A percentile compares a stretch with the other conserved stretches of the same genome.
These are phyloP conservation scores for Colletotrichum siamense DNA, from an alignment of 2,329 filamentous ascomycete genomes.

Conservation along the genomic window DNA sequence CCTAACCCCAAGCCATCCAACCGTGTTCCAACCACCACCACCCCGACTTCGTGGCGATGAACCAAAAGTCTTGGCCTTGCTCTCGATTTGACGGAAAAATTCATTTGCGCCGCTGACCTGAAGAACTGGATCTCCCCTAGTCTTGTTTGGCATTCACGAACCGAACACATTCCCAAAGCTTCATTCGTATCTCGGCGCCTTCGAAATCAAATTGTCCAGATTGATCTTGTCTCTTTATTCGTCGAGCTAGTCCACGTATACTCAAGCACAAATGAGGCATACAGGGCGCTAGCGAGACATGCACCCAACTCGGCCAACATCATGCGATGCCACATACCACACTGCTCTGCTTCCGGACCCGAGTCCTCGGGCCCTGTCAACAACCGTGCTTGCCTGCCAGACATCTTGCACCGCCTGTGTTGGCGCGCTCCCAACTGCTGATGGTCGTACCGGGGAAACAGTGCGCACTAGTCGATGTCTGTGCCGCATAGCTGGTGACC, in stretches of 20 bases:
- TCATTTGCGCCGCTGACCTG: slow-evolving; percentile 12
- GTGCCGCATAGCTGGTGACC: background rate
- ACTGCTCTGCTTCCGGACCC: slow-evolving; percentile 3
- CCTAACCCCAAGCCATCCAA: background rate
- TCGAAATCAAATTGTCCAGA: background rate
- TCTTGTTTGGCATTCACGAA: background rate
- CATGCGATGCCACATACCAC: slow-evolving; percentile 14
- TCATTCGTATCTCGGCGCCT: background rate
- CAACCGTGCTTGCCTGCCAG: background rate
- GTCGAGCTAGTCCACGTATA: background rate
- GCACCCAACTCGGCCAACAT: background rate
- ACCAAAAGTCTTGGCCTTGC: slow-evolving; percentile 8
- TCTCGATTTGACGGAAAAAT: slow-evolving; percentile 18
- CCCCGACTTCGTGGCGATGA: background rate
- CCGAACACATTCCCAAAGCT: background rate
- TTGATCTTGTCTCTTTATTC: background rate
- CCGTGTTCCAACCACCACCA: background rate
- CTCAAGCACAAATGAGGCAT: background rate
- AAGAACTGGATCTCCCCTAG: background rate
- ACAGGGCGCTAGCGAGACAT: background rate
- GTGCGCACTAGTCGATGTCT: background rate
- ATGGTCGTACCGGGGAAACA: background rate
- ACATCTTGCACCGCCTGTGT: background rate
- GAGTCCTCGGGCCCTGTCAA: slow-evolving; percentile 7
- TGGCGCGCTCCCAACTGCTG: background rate